Evolutionary conservation across 495 filamentous ascomycete genomes (phyloP).

Genomic region (Penicillium ochrochloron): DNA sequence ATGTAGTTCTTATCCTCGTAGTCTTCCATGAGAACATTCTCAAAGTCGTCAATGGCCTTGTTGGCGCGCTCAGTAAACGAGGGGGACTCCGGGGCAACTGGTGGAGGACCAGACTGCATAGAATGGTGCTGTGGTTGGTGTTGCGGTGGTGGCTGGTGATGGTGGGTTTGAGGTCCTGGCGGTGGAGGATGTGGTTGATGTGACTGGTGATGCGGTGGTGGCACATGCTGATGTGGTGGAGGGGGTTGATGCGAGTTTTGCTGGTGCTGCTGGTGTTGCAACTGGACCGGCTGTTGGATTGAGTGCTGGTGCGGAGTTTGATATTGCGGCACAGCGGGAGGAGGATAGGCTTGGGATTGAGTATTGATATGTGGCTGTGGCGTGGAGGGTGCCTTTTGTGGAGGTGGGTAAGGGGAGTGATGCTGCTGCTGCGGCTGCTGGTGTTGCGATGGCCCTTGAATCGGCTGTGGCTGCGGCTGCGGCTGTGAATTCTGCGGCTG

Average conservation of each 20-base stretch:
- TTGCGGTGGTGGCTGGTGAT: constrained; percentile 21
- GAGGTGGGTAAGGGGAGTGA: constrained; percentile 32
- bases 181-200: constrained; percentile 40
- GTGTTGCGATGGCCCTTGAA: constrained; percentile 25
- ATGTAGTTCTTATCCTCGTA: constrained; percentile 58
- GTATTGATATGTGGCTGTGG: constrained; percentile 28
- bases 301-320: constrained; percentile 31
- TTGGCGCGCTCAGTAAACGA: constrained; percentile 54
- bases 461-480: constrained; percentile 27
- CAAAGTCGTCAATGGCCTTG: constrained; percentile 56
- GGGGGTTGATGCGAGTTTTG: constrained; percentile 27
- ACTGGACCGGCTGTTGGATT: constrained; percentile 32
- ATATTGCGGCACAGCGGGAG: constrained; percentile 23
- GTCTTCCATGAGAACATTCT: constrained; percentile 53
- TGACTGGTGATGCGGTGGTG: constrained; percentile 19
- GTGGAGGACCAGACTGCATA: constrained; percentile 36
- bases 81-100: constrained; percentile 52
- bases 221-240: constrained; percentile 23
- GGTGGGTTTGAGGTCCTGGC: constrained; percentile 24
- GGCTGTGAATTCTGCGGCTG: constrained; percentile 34
- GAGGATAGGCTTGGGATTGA: constrained; percentile 29
- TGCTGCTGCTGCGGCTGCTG: constrained; percentile 23
- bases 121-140: constrained; percentile 38
- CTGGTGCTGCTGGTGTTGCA: constrained; percentile 30
- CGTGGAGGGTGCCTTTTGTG: constrained; percentile 25